Conservation (phyloP, 1,139 yeast genomes). For the Zhuliangozyma blackwelliae region DNA sequence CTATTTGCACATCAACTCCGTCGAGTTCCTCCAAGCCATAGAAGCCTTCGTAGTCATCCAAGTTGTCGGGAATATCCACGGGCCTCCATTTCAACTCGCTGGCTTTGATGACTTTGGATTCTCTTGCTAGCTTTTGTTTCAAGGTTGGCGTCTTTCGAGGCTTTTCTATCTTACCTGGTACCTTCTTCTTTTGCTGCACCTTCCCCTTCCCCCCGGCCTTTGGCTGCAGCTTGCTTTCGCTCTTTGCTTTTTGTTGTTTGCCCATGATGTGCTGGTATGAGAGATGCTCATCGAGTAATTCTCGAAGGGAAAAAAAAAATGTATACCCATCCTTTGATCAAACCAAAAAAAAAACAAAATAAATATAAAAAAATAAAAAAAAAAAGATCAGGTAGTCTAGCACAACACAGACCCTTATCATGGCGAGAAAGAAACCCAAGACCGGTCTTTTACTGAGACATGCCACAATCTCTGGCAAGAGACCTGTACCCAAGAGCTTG, state of each 20-base stretch:
- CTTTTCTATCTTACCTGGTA: slow-evolving; percentile 1
- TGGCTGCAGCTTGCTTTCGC: too few relatives aligned
- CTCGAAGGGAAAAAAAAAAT: neutral
- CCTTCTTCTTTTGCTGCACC: neutral
- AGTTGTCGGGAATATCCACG: slow-evolving; percentile 76
- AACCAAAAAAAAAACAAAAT: neutral
- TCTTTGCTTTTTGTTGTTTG: neutral
- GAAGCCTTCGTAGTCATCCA: slow-evolving; percentile 86
- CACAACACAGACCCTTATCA: neutral
- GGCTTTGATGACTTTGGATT: slow-evolving; percentile 44
- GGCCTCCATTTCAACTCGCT: slow-evolving; percentile 68
- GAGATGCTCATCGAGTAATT: neutral
- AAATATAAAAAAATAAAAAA: too few relatives aligned
- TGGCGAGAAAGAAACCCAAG: slow-evolving; percentile 10
- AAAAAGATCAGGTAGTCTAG: neutral
- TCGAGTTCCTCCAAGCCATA: slow-evolving; percentile 92
- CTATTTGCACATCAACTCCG: slow-evolving; percentile 76
- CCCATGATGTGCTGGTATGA: neutral
- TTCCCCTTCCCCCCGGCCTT: neutral
- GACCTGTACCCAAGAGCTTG: slow-evolving; percentile 27
- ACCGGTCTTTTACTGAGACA: slow-evolving; percentile 22
- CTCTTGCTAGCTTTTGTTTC: slow-evolving; percentile 28
- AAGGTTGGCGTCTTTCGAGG: slow-evolving; percentile 19
- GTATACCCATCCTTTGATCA: neutral
- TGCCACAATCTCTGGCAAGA: slow-evolving; percentile 27